Evolutionary conservation across 345 rosid genomes (phyloP).

Genomic region (Bretschneidera sinensis): DNA sequence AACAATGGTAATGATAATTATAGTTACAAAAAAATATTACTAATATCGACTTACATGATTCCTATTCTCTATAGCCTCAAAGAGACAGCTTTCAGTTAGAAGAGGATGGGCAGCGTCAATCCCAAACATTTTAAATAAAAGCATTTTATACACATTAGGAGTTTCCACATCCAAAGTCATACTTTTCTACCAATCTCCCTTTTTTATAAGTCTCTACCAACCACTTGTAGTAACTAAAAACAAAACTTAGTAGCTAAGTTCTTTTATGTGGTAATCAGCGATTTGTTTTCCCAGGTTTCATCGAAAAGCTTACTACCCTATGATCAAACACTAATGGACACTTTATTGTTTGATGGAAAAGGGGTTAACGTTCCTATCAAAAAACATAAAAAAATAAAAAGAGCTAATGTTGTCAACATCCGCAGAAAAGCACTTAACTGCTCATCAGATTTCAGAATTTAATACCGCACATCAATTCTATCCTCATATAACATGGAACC

Average conservation of each 20-base stretch:
- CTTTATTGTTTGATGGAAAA: background rate
- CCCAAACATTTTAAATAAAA: background rate
- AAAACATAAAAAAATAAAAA: too few relatives aligned
- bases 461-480: background rate
- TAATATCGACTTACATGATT: background rate
- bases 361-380: background rate
- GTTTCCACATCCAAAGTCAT: too few relatives aligned
- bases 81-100: background rate
- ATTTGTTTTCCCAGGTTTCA: background rate
- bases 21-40: slow-evolving; percentile 1
- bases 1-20: slow-evolving; percentile 7
- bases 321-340: background rate
- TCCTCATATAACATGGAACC: background rate
- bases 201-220: too few relatives aligned
- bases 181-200: too few relatives aligned
- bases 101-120: background rate
- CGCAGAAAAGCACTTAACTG: background rate
- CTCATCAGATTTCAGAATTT: background rate
- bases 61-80: background rate
- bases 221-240: too few relatives aligned
- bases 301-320: background rate
- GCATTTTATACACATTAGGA: too few relatives aligned
- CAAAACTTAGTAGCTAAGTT: too few relatives aligned
- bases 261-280: background rate
- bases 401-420: too few relatives aligned